Evolutionary conservation across 805 yeast genomes (phyloP).

Genomic region (Metschnikowia corniflorae): DNA sequence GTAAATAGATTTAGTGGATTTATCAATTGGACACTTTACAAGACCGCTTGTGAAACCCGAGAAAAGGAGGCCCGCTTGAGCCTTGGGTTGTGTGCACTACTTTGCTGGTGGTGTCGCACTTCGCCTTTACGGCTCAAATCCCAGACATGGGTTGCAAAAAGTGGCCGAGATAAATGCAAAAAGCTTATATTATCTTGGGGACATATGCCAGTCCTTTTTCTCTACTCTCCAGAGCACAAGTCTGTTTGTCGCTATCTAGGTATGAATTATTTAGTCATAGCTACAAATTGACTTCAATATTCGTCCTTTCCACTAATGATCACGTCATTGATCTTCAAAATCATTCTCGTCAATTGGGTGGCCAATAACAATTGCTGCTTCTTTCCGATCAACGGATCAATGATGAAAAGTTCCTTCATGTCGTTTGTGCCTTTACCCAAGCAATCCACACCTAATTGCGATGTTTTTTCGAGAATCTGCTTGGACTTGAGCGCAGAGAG

Average conservation of each 20-base stretch:
- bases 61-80: constrained; percentile 3
- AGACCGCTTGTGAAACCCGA: neutral
- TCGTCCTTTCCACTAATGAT: constrained; percentile 85
- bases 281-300: no score
- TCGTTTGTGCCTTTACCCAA: constrained; percentile 83
- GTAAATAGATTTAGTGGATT: no score
- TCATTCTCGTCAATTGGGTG: constrained; percentile 97
- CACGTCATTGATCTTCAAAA: constrained; percentile 93
- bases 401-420: constrained; percentile 91
- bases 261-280: no score
- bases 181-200: no score
- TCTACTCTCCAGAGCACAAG: no score
- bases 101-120: constrained; percentile 4
- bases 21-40: constrained; percentile 1
- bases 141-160: no score
- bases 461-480: constrained; percentile 69
- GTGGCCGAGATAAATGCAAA: no score
- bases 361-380: constrained; percentile 94
- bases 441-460: constrained; percentile 90
- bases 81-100: constrained; percentile 7
- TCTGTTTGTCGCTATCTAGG: no score
- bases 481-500: constrained; percentile 78
- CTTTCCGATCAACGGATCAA: constrained; percentile 96
- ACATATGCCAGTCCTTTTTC: no score
- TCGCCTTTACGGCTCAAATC: neutral